A percentile compares a stretch with the other conserved stretches of the same genome.
Conservation (phyloP, 768 basidiomycete species). For the Amanita thiersii region DNA sequence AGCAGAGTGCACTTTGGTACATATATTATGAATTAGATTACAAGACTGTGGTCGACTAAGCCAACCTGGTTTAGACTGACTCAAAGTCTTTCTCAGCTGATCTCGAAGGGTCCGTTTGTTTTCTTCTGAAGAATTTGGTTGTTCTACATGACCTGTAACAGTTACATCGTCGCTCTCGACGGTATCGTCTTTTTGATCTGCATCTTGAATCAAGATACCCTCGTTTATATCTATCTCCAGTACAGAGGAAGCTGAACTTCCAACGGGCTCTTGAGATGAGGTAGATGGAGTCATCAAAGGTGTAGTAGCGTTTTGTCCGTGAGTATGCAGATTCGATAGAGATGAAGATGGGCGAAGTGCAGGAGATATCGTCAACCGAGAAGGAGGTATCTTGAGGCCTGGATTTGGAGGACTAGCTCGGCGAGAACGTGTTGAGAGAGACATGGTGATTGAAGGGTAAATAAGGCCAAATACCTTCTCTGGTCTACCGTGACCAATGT, state of each 20-base stretch:
- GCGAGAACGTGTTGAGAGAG: no score
- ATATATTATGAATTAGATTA: conserved; percentile 1
- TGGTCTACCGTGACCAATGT: conserved; percentile 2
- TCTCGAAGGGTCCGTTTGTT: conserved; percentile 62
- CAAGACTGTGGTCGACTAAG: background rate
- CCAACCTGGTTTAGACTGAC: conserved; percentile 41
- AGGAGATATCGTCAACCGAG: conserved; percentile 46
- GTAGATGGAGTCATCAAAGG: conserved; percentile 24
- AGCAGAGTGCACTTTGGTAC: conserved; percentile 5
- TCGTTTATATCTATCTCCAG: conserved; percentile 59
- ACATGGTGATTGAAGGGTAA: no score
- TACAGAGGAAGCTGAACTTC: conserved; percentile 67
- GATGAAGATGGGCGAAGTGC: conserved; percentile 46
- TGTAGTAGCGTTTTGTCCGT: conserved; percentile 34
- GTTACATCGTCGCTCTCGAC: conserved; percentile 45
- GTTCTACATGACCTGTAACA: conserved; percentile 36
- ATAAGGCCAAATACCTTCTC: no score
- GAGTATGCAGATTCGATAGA: conserved; percentile 47
- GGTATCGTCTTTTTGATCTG: conserved; percentile 52
- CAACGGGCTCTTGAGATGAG: conserved; percentile 21
- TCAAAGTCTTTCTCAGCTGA: conserved; percentile 62
- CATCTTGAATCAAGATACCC: conserved; percentile 65
- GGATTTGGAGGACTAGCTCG: background rate
- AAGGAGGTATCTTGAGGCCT: conserved; percentile 29
- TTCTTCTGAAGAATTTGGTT: conserved; percentile 38